These are phyloP conservation scores for Persicaria maculosa DNA, from an alignment of 148 eudicot species.

Conservation along the genomic window DNA sequence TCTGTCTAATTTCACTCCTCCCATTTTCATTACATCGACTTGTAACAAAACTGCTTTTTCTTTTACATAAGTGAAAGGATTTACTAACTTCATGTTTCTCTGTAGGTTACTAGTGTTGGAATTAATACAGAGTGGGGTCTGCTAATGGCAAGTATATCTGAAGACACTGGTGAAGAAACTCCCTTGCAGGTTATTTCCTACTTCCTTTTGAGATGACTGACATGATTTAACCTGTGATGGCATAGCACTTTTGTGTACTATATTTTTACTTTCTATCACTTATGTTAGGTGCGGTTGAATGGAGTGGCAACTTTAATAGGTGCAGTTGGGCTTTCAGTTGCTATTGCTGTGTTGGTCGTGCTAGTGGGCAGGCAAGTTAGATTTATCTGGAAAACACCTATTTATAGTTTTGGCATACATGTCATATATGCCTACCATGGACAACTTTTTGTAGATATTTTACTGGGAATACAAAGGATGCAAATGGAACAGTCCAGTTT, in stretches of 20 bases:
- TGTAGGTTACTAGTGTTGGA: slow-evolving; percentile 91
- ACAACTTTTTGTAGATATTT: slow-evolving; percentile 35
- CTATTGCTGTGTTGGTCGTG: slow-evolving; percentile 52
- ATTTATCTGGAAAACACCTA: not conserved
- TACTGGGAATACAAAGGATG: slow-evolving; percentile 54
- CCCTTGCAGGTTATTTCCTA: slow-evolving; percentile 66
- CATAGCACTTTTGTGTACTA: too few relatives aligned
- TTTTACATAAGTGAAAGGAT: too few relatives aligned
- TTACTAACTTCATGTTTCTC: not conserved
- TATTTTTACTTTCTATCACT: not conserved
- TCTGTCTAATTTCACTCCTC: too few relatives aligned
- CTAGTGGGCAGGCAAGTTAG: slow-evolving; percentile 55
- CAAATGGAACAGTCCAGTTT: slow-evolving; percentile 63
- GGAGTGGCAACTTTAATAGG: slow-evolving; percentile 93
- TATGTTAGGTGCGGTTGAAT: slow-evolving; percentile 70
- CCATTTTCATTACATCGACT: too few relatives aligned
- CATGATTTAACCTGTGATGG: not conserved
- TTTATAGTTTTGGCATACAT: not conserved
- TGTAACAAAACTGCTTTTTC: too few relatives aligned
- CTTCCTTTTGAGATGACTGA: slow-evolving; percentile 1
- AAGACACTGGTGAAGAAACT: slow-evolving; percentile 96
- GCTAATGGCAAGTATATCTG: slow-evolving; percentile 90
- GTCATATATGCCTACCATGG: not conserved
- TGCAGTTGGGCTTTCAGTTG: slow-evolving; percentile 82
- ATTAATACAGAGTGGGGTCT: slow-evolving; percentile 97